Conservation (phyloP, 164 flowering plant genomes). For the Platanus orientalis region DNA sequence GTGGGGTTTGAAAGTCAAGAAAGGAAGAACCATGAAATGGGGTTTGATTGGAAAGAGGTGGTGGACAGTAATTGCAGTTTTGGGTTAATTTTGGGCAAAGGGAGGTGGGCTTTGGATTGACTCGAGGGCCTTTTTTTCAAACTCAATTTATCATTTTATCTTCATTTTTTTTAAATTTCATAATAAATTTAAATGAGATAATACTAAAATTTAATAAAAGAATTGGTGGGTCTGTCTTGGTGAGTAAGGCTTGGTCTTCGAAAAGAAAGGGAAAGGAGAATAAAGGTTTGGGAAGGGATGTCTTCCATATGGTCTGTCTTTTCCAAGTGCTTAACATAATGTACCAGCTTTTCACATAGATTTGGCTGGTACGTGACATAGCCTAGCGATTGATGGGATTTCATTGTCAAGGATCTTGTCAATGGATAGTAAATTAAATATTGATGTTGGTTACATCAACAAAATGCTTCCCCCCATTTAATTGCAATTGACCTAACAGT, state of each 20-base stretch:
- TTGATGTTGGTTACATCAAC: background rate
- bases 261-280: background rate
- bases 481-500: background rate
- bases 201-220: too few species aligned
- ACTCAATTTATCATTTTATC: background rate
- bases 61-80: constrained; percentile 39
- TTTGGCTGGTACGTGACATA: background rate
- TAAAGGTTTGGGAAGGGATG: constrained; percentile 3
- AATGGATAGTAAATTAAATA: background rate
- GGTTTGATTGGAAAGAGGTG: constrained; percentile 39
- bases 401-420: background rate
- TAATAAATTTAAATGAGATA: too few species aligned
- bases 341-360: background rate
- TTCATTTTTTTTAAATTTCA: background rate
- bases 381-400: background rate
- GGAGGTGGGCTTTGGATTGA: constrained; percentile 51
- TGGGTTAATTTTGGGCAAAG: constrained; percentile 29
- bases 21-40: constrained; percentile 7
- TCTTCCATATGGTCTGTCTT: constrained; percentile 1
- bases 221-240: too few species aligned
- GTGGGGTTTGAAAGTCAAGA: constrained; percentile 57
- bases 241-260: constrained; percentile 4
- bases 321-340: background rate
- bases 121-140: constrained; percentile 42
- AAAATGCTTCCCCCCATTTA: background rate